Evolutionary conservation across 495 filamentous ascomycete species (phyloP).

Genomic region (Talaromyces wortmannii): DNA sequence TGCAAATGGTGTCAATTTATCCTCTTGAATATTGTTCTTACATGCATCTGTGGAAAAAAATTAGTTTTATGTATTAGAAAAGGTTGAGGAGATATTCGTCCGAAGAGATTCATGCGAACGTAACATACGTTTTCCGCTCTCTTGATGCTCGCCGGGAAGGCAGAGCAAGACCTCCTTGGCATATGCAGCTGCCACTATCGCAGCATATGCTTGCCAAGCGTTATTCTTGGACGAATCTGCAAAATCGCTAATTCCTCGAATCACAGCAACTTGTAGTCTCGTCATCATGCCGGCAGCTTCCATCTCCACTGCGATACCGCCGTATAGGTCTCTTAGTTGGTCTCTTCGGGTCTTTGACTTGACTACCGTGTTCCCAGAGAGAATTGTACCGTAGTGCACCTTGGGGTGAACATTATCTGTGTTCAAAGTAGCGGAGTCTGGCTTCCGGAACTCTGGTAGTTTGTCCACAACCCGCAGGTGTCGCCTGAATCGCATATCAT

Average conservation of each 20-base stretch:
- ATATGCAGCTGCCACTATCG: slow-evolving; percentile 3
- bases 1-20: neutral
- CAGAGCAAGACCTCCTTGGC: slow-evolving; percentile 5
- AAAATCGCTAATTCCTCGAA: slow-evolving; percentile 23
- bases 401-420: neutral
- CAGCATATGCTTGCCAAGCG: slow-evolving; percentile 10
- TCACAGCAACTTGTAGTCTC: slow-evolving; percentile 11
- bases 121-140: neutral
- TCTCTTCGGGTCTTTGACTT: slow-evolving; percentile 4
- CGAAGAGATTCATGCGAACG: neutral
- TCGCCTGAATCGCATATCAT: slow-evolving; percentile 1
- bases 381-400: slow-evolving; percentile 8
- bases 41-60: neutral
- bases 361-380: slow-evolving; percentile 6
- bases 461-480: slow-evolving; percentile 6
- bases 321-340: slow-evolving; percentile 3
- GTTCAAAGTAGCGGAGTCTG: neutral
- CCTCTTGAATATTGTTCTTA: neutral
- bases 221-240: slow-evolving; percentile 21
- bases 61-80: neutral
- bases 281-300: slow-evolving; percentile 26
- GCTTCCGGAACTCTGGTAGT: slow-evolving; percentile 6
- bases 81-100: neutral
- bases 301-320: slow-evolving; percentile 23
- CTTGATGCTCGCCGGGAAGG: neutral